Conservation (phyloP, 768 basidiomycete genomes). For the Panaeolus papilionaceus region DNA sequence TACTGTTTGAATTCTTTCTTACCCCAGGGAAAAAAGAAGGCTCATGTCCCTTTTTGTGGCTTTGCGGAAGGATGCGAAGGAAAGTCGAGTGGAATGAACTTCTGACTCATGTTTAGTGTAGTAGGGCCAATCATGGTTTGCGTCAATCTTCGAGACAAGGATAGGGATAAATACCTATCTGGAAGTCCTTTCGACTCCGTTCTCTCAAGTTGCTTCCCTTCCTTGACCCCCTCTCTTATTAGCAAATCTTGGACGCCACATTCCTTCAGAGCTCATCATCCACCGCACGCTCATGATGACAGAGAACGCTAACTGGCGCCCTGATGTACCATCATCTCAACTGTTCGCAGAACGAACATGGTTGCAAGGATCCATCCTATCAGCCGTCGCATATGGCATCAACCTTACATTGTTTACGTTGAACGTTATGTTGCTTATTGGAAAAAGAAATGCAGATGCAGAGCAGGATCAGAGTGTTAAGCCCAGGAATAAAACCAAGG, state of each 20-base stretch:
- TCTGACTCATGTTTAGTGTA: slow-evolving; percentile 5
- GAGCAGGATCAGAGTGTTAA: background rate
- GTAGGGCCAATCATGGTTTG: background rate
- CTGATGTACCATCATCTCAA: slow-evolving; percentile 10
- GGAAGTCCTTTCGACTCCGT: background rate
- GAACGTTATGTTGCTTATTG: background rate
- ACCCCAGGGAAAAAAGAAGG: background rate
- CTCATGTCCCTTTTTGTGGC: background rate
- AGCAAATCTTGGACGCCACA: background rate
- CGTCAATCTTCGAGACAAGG: background rate
- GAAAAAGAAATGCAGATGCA: background rate
- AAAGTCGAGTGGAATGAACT: background rate
- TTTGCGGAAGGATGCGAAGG: background rate
- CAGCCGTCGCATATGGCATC: slow-evolving; percentile 19
- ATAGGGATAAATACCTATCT: background rate
- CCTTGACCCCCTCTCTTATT: background rate
- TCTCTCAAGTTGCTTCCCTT: background rate
- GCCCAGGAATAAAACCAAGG: background rate
- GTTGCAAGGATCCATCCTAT: slow-evolving; percentile 22
- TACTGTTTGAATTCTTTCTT: background rate
- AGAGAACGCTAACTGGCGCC: background rate
- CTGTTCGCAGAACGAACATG: slow-evolving; percentile 17
- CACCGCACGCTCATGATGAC: background rate
- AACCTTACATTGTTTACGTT: slow-evolving; percentile 19
- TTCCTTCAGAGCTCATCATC: background rate